These are phyloP conservation scores for Boechera retrofracta DNA, from an alignment of 345 rosid species.

Conservation along the genomic window DNA sequence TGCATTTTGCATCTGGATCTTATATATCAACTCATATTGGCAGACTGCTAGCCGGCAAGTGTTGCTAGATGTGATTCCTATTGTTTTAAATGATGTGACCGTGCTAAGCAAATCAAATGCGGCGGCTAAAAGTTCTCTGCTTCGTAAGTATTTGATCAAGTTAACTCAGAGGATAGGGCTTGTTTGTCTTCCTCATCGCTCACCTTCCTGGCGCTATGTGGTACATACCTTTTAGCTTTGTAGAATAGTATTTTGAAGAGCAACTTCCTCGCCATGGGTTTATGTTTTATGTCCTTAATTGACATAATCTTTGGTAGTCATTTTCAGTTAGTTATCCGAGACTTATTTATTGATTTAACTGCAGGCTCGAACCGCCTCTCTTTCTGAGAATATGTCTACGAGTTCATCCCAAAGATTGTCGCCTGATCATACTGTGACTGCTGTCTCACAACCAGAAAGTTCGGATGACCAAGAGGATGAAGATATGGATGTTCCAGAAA, in stretches of 20 bases:
- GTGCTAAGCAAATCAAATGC: constrained; percentile 60
- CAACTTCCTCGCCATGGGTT: constrained; percentile 25
- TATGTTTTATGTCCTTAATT: background rate
- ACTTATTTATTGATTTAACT: constrained; percentile 36
- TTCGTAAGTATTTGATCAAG: constrained; percentile 85
- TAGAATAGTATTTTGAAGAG: constrained; percentile 17
- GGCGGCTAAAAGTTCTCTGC: constrained; percentile 77
- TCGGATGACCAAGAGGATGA: constrained; percentile 57
- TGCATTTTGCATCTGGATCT: constrained; percentile 30
- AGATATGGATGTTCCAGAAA: constrained; percentile 87
- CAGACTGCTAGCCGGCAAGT: constrained; percentile 78
- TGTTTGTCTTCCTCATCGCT: constrained; percentile 82
- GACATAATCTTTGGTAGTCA: constrained; percentile 25
- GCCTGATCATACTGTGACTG: constrained; percentile 41
- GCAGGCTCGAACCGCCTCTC: constrained; percentile 69
- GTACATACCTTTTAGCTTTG: constrained; percentile 49
- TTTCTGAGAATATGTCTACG: constrained; percentile 63
- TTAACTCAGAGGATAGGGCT: constrained; percentile 88
- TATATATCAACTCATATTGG: constrained; percentile 47
- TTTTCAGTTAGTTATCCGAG: constrained; percentile 26
- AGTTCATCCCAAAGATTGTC: constrained; percentile 51
- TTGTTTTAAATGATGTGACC: constrained; percentile 67
- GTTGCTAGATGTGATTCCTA: constrained; percentile 66
- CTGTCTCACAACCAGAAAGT: constrained; percentile 46
- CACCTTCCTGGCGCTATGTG: constrained; percentile 88